Conservation (phyloP, 2,329 filamentous ascomycete species). For the Aureobasidium sp. region DNA sequence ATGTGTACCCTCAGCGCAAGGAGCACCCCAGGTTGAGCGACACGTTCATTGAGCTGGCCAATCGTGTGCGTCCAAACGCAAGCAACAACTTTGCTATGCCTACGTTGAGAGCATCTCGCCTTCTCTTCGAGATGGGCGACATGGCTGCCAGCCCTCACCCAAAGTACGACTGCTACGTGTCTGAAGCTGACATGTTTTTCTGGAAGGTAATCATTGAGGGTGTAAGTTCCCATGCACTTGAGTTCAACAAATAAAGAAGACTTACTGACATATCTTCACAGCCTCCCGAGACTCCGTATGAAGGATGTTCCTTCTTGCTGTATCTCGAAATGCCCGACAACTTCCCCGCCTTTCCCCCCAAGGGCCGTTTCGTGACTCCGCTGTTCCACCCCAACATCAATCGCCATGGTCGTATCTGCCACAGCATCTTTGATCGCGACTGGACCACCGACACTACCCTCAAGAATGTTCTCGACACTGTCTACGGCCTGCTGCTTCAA, state of each 20-base stretch:
- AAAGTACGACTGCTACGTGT: conserved; percentile 35
- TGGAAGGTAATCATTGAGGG: conserved; percentile 37
- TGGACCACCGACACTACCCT: conserved; percentile 32
- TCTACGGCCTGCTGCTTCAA: conserved; percentile 31
- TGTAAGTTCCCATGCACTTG: no score
- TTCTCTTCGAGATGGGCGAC: conserved; percentile 31
- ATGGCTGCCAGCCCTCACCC: conserved; percentile 27
- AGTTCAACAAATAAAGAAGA: no score
- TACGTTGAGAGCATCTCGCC: conserved; percentile 23
- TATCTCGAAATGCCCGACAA: conserved; percentile 32
- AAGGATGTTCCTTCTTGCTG: conserved; percentile 29
- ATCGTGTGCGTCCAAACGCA: conserved; percentile 6
- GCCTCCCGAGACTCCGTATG: conserved; percentile 28
- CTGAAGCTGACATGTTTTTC: conserved; percentile 33
- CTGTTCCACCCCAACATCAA: conserved; percentile 36
- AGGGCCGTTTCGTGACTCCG: conserved; percentile 32
- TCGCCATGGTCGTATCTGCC: conserved; percentile 33
- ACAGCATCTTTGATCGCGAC: conserved; percentile 30
- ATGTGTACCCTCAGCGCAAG: conserved; percentile 29
- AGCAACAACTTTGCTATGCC: neutral
- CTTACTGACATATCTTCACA: no score
- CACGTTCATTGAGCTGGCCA: conserved; percentile 25
- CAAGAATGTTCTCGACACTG: conserved; percentile 28
- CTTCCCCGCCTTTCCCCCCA: conserved; percentile 32
- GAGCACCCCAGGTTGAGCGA: conserved; percentile 29